Evolutionary conservation across 2,329 filamentous ascomycete genomes (phyloP).

Genomic region (Aurifilum marmelostoma): DNA sequence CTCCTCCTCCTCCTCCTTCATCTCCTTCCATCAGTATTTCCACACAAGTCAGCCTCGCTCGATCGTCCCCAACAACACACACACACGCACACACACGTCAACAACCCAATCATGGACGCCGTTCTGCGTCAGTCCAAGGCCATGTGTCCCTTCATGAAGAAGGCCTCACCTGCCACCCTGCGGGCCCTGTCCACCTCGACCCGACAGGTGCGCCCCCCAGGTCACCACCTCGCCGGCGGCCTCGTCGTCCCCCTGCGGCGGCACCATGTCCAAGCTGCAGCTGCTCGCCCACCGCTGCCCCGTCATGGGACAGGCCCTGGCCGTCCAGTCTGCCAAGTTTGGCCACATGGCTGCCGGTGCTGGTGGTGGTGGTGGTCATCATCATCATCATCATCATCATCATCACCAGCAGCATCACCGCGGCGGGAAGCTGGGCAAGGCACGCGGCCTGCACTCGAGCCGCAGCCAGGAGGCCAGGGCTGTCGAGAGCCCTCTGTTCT

Average conservation of each 20-base stretch:
- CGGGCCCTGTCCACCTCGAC: constrained; percentile 82
- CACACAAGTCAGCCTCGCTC: not conserved
- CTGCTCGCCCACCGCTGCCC: constrained; percentile 92
- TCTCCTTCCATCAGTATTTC: not conserved
- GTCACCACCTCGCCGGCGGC: too few species aligned
- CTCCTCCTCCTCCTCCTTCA: not conserved
- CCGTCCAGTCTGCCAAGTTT: constrained; percentile 73
- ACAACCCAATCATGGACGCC: constrained; percentile 79
- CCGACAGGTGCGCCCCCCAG: constrained; percentile 58
- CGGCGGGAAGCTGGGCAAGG: constrained; percentile 61
- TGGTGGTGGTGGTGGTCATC: constrained; percentile 38
- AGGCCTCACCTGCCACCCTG: constrained; percentile 87
- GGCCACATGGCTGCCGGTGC: constrained; percentile 46
- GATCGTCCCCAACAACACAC: not conserved
- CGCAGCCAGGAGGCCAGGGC: constrained; percentile 76
- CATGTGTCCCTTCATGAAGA: constrained; percentile 97
- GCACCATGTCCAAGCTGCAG: constrained; percentile 96
- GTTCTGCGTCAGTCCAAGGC: constrained; percentile 93
- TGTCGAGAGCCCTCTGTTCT: constrained; percentile 63
- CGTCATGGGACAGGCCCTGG: constrained; percentile 97
- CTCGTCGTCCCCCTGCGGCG: constrained; percentile 70
- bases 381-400: not conserved
- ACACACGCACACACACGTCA: too few species aligned
- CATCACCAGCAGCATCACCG: constrained; percentile 35
- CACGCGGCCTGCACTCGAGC: constrained; percentile 76